Evolutionary conservation across 2,329 filamentous ascomycete species (phyloP).

Genomic region (Fusarium sp.): DNA sequence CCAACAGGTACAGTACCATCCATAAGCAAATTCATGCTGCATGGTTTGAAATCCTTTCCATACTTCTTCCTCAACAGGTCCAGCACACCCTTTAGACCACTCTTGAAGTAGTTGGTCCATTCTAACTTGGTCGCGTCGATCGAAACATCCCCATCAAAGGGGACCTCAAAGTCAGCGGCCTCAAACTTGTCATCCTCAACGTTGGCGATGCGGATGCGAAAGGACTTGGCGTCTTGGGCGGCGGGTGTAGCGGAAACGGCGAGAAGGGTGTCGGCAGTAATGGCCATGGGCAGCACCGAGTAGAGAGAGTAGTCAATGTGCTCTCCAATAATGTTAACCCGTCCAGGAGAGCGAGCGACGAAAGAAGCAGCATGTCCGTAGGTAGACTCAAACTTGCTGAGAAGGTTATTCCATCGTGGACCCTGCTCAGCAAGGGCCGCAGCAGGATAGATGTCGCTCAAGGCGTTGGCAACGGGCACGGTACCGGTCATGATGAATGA

Average conservation of each 20-base stretch:
- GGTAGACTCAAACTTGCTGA: constrained; percentile 73
- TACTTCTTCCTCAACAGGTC: constrained; percentile 76
- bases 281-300: constrained; percentile 93
- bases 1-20: constrained; percentile 93
- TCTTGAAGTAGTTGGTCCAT: constrained; percentile 99
- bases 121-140: constrained; percentile 89
- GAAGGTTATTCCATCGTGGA: constrained; percentile 78
- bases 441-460: constrained; percentile 84
- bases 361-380: constrained; percentile 81
- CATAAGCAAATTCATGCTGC: constrained; percentile 85
- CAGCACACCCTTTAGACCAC: constrained; percentile 83
- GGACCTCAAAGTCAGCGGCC: constrained; percentile 76
- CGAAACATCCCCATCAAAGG: constrained; percentile 68
- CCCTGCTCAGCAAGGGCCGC: constrained; percentile 74
- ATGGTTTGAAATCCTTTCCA: constrained; percentile 68
- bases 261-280: constrained; percentile 89
- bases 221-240: constrained; percentile 60
- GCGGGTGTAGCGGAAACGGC: constrained; percentile 72
- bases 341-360: constrained; percentile 87
- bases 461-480: constrained; percentile 78
- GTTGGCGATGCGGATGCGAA: constrained; percentile 82
- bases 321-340: constrained; percentile 98
- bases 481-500: constrained; percentile 57
- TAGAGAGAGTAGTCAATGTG: constrained; percentile 99
- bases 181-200: constrained; percentile 80